Evolutionary conservation across 331 rosid species (phyloP).

Genomic region (Prunus yedoensis): DNA sequence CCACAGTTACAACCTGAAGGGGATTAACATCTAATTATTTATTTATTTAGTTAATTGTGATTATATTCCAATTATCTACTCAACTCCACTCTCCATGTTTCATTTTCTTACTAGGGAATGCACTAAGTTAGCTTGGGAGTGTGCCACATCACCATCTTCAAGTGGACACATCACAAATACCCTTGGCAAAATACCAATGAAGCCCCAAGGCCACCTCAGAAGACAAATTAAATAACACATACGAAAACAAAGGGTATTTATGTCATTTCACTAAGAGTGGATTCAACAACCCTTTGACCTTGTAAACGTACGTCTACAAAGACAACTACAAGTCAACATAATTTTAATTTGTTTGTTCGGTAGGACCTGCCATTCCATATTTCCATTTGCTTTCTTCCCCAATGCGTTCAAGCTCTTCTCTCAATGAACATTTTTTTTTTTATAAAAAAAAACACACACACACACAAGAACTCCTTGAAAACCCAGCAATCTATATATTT

Average conservation of each 20-base stretch:
- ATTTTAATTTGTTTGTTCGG: slow-evolving; percentile 32
- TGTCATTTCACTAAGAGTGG: neutral
- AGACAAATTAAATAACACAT: neutral
- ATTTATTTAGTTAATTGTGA: neutral
- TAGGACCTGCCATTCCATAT: slow-evolving; percentile 38
- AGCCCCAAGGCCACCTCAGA: neutral
- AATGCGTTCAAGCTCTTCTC: slow-evolving; percentile 20
- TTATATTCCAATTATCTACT: neutral
- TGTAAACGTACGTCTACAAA: neutral
- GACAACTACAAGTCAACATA: slow-evolving; percentile 39
- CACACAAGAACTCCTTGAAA: neutral
- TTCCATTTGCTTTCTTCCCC: slow-evolving; percentile 6
- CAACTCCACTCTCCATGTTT: neutral
- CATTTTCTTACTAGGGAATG: neutral
- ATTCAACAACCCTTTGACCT: slow-evolving; percentile 20
- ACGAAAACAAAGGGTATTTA: neutral
- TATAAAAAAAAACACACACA: neutral
- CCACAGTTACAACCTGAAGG: neutral
- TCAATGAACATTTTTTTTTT: neutral
- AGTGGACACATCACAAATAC: neutral
- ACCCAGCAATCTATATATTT: neutral
- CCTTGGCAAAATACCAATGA: neutral
- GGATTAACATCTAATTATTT: neutral
- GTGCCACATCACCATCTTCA: neutral
- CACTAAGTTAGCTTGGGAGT: slow-evolving; percentile 1